Percentiles rank a stretch among this genome's conserved stretches.
phyloP scores from a whole-genome alignment of 2,329 filamentous ascomycete species.

The Lasiodiplodia hormozganensis region DNA sequence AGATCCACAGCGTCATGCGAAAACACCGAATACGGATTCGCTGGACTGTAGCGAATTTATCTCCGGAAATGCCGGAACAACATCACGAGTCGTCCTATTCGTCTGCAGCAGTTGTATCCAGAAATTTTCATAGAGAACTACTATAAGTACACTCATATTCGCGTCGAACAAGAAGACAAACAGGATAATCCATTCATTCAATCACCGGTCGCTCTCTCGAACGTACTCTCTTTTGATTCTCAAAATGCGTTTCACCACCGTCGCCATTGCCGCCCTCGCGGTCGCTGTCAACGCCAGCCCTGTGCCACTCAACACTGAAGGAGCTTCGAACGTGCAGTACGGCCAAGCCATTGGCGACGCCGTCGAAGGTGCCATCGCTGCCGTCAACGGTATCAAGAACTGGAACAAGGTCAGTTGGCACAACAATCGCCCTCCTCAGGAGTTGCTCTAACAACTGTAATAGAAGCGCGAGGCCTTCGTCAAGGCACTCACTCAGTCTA shows the following conservation, averaged over 20 bases:
- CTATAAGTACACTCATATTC: not conserved
- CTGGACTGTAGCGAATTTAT: too few relatives aligned
- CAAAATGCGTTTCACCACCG: not conserved
- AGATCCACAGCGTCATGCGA: not conserved
- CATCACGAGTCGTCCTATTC: too few relatives aligned
- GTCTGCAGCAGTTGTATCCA: too few relatives aligned
- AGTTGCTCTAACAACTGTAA: not conserved
- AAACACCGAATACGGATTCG: not conserved
- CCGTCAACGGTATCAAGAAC: not conserved
- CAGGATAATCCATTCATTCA: not conserved
- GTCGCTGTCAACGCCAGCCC: not conserved
- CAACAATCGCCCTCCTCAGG: not conserved
- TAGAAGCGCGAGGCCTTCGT: not conserved
- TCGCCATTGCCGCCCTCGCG: not conserved
- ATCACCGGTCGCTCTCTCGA: not conserved
- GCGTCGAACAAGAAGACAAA: not conserved
- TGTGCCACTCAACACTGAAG: not conserved
- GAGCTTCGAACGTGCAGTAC: not conserved
- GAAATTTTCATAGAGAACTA: too few relatives aligned
- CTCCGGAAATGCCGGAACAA: not conserved
- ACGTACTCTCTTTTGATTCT: not conserved
- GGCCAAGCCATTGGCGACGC: not conserved
- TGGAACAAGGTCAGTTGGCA: not conserved
- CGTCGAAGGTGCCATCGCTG: not conserved
- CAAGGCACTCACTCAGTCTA: not conserved